Conservation (phyloP, 176 grass and related monocot species). For the Hordeum vulgare region MorexV3_pseudomolecules_assembly NC_058522.1:106336429-106336928, state of each 20-base stretch:
- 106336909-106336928: too few species aligned
- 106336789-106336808: slow-evolving; percentile 6
- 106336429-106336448: not conserved
- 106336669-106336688: not conserved
- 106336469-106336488: not conserved
- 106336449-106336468: not conserved
- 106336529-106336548: not conserved
- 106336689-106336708: not conserved
- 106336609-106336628: too few species aligned
- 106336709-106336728: slow-evolving; percentile 16
- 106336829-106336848: not conserved
- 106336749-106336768: slow-evolving; percentile 3
- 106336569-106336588: too few species aligned
- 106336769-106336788: not conserved
- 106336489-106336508: too few species aligned
- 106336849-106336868: too few species aligned
- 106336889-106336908: too few species aligned
- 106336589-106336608: too few species aligned
- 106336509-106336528: not conserved
- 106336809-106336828: slow-evolving; percentile 20
- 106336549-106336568: not conserved
- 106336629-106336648: too few species aligned
- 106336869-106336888: not conserved
- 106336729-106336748: not conserved
- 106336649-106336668: too few species aligned